Evolutionary conservation across 2,329 filamentous ascomycete genomes (phyloP).

Genomic region (Septoria petroselini): DNA sequence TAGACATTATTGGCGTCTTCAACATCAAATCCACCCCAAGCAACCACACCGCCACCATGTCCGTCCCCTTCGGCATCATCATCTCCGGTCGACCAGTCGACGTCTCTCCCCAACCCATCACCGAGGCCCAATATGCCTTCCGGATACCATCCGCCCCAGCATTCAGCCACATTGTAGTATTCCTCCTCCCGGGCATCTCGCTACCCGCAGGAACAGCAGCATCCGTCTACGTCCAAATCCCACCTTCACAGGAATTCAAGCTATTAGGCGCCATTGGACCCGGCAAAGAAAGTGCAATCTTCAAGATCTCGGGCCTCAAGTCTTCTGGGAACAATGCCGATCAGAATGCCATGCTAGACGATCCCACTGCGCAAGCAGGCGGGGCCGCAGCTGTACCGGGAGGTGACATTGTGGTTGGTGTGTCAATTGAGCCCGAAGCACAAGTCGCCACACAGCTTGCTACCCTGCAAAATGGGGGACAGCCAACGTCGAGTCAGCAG

Average conservation of each 20-base stretch:
- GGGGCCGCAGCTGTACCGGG: slow-evolving; percentile 21
- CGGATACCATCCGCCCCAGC: slow-evolving; percentile 58
- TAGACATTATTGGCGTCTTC: too few species aligned
- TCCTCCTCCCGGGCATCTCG: slow-evolving; percentile 73
- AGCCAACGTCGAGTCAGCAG: slow-evolving; percentile 2
- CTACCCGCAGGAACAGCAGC: slow-evolving; percentile 76
- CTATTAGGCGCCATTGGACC: slow-evolving; percentile 87
- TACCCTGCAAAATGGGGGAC: slow-evolving; percentile 49
- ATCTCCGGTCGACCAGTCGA: slow-evolving; percentile 60
- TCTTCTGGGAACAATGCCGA: slow-evolving; percentile 46
- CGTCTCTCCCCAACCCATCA: slow-evolving; percentile 54
- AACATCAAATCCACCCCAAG: neutral
- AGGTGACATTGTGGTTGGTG: slow-evolving; percentile 68
- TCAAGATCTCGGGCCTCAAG: slow-evolving; percentile 62
- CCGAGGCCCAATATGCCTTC: slow-evolving; percentile 62
- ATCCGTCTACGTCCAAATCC: slow-evolving; percentile 82
- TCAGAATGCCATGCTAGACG: slow-evolving; percentile 50
- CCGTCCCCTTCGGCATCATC: slow-evolving; percentile 53
- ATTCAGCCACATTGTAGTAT: slow-evolving; percentile 77
- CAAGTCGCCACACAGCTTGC: slow-evolving; percentile 69
- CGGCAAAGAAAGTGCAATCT: slow-evolving; percentile 88
- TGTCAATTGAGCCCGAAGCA: slow-evolving; percentile 73
- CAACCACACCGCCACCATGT: slow-evolving; percentile 41
- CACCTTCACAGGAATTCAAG: slow-evolving; percentile 61
- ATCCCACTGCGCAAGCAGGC: slow-evolving; percentile 31